These are phyloP conservation scores for Notholithocarpus densiflorus DNA, from an alignment of 306 rosid genomes.

Conservation along the genomic window DNA sequence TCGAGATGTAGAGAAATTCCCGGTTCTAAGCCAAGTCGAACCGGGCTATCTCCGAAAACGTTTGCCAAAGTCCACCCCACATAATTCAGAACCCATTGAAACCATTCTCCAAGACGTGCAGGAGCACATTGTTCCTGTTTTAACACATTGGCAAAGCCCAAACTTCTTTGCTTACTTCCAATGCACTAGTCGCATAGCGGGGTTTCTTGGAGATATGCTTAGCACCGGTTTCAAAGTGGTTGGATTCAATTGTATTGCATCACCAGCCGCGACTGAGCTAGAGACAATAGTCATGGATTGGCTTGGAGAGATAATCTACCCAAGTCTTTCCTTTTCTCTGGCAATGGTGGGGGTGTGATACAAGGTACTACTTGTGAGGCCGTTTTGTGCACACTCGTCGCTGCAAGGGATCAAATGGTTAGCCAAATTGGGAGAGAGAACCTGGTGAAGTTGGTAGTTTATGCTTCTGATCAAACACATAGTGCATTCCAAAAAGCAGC, in stretches of 20 bases:
- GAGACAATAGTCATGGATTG: constrained; percentile 47
- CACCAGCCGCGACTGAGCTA: constrained; percentile 45
- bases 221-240: constrained; percentile 30
- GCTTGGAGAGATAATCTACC: constrained; percentile 42
- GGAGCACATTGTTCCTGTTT: constrained; percentile 28
- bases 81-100: constrained; percentile 26
- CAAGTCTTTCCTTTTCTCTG: constrained; percentile 30
- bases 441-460: constrained; percentile 24
- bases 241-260: constrained; percentile 42
- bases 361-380: constrained; percentile 49
- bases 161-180: constrained; percentile 29
- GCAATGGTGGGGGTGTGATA: constrained; percentile 36
- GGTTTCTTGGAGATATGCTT: constrained; percentile 32
- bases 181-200: constrained; percentile 11
- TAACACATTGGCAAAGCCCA: constrained; percentile 47
- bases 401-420: constrained; percentile 35
- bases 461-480: constrained; percentile 50
- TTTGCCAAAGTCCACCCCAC: constrained; percentile 26
- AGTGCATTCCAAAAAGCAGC: constrained; percentile 29
- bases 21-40: constrained; percentile 32
- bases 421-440: constrained; percentile 15
- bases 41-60: constrained; percentile 28
- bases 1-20: constrained; percentile 22
- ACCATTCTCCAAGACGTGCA: constrained; percentile 36
- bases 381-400: constrained; percentile 29